phyloP scores from a whole-genome alignment of 495 filamentous ascomycete species.

The Cercophora scortea region DNA sequence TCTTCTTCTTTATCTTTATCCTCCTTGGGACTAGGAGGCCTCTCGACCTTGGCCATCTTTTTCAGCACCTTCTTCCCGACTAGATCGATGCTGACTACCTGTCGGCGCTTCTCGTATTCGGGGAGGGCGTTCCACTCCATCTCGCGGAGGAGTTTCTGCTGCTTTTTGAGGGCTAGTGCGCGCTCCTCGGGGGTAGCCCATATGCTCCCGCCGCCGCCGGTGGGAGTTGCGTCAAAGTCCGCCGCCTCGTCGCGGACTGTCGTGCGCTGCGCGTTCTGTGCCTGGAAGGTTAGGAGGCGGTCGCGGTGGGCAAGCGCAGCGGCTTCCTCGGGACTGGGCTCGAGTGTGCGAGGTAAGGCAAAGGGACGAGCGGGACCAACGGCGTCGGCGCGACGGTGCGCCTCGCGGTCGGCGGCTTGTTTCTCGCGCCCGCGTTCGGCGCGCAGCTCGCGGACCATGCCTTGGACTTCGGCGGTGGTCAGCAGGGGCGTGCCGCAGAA shows the following conservation, averaged over 20 bases:
- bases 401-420: constrained; percentile 66
- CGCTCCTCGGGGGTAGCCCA: constrained; percentile 88
- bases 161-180: constrained; percentile 77
- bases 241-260: constrained; percentile 88
- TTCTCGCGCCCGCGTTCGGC: constrained; percentile 81
- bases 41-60: constrained; percentile 58
- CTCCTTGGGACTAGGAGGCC: constrained; percentile 38
- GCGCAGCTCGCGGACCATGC: constrained; percentile 78
- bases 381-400: constrained; percentile 58
- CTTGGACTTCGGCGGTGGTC: constrained; percentile 60
- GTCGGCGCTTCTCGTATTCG: constrained; percentile 86
- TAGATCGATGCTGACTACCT: constrained; percentile 82
- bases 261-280: constrained; percentile 80
- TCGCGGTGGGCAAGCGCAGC: constrained; percentile 74
- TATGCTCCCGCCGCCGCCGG: constrained; percentile 55
- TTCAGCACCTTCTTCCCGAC: constrained; percentile 67
- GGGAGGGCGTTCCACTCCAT: constrained; percentile 86
- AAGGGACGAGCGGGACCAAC: constrained; percentile 41
- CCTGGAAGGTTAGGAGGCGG: constrained; percentile 73
- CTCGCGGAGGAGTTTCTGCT: constrained; percentile 80
- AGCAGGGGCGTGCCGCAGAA: constrained; percentile 76
- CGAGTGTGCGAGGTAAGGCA: constrained; percentile 31
- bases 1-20: background rate
- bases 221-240: constrained; percentile 64
- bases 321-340: constrained; percentile 34